A percentile compares a stretch with the other conserved stretches of the same genome.
Evolutionary conservation across 1,284 basidiomycete species (phyloP).

Genomic region (Ceraceosorus guamensis): DNA sequence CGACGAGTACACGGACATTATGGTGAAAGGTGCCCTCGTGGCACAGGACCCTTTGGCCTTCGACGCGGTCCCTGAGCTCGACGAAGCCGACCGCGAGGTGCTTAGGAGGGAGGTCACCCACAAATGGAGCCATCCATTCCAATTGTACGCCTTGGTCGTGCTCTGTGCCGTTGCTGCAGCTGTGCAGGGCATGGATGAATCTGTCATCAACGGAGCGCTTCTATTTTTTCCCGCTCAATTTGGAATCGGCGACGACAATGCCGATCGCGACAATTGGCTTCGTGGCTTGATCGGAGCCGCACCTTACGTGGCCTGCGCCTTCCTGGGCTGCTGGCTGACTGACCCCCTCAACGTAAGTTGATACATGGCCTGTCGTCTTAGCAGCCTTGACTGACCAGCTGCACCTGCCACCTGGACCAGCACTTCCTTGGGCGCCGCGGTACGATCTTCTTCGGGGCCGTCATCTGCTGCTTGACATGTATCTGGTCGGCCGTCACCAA

Average conservation of each 20-base stretch:
- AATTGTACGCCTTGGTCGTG: no score
- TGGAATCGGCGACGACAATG: slow-evolving; percentile 52
- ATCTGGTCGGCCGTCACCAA: slow-evolving; percentile 66
- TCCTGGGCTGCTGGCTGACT: slow-evolving; percentile 59
- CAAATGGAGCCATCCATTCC: no score
- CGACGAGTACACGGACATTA: no score
- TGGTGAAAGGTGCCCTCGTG: no score
- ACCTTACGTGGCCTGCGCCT: slow-evolving; percentile 56
- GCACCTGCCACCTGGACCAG: no score
- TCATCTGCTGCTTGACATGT: slow-evolving; percentile 61
- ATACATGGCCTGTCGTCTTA: no score
- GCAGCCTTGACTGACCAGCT: no score
- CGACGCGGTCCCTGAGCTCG: no score
- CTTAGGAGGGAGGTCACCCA: no score
- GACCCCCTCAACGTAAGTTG: slow-evolving; percentile 59
- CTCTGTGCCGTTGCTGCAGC: no score
- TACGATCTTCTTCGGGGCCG: slow-evolving; percentile 55
- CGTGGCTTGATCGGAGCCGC: slow-evolving; percentile 68
- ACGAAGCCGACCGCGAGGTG: no score
- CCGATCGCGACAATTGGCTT: slow-evolving; percentile 57
- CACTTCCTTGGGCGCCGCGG: slow-evolving; percentile 63
- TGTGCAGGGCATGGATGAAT: not conserved
- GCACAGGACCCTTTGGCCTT: no score
- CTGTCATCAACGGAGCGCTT: slow-evolving; percentile 5
- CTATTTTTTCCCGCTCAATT: slow-evolving; percentile 56